A percentile compares a stretch with the other conserved stretches of the same genome.
phyloP scores from a whole-genome alignment of 1,284 basidiomycete species.

The Ustilago vetiveriae region DNA sequence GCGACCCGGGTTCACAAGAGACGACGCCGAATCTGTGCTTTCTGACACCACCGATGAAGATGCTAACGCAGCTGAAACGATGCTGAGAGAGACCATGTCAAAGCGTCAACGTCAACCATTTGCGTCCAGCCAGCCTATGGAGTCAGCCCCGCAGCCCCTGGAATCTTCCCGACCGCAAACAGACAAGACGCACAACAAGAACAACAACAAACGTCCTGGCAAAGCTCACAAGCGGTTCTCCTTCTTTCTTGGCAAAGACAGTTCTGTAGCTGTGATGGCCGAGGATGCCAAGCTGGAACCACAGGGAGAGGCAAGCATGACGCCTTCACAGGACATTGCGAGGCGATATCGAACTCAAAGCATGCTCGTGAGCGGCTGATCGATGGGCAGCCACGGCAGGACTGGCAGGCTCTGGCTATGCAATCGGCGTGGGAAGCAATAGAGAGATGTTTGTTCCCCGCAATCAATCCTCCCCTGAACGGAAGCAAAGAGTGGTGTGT shows the following conservation, averaged over 20 bases:
- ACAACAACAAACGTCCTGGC: not conserved
- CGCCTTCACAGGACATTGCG: conserved; percentile 26
- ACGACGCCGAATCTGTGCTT: conserved; percentile 35
- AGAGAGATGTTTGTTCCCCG: not conserved
- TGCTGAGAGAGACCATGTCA: too few species aligned
- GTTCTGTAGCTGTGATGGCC: not conserved
- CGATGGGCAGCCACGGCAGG: not conserved
- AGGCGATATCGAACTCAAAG: conserved; percentile 24
- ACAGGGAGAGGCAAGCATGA: too few species aligned
- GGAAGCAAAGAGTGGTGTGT: too few species aligned
- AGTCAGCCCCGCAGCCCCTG: too few species aligned
- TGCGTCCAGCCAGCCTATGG: too few species aligned
- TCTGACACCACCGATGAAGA: conserved; percentile 48
- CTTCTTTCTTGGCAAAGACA: conserved; percentile 15
- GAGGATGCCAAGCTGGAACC: too few species aligned
- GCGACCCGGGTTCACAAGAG: conserved; percentile 33
- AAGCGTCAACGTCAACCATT: not conserved
- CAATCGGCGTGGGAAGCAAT: not conserved
- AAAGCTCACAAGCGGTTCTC: conserved; percentile 18
- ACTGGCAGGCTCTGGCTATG: not conserved
- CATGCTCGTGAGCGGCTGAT: not conserved
- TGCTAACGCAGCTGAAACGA: conserved; percentile 17
- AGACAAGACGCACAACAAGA: not conserved
- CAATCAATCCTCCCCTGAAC: not conserved
- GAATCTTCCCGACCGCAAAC: not conserved